Evolutionary conservation across 305 asterid species (phyloP).

Genomic region (Euphrasia arctica): DNA sequence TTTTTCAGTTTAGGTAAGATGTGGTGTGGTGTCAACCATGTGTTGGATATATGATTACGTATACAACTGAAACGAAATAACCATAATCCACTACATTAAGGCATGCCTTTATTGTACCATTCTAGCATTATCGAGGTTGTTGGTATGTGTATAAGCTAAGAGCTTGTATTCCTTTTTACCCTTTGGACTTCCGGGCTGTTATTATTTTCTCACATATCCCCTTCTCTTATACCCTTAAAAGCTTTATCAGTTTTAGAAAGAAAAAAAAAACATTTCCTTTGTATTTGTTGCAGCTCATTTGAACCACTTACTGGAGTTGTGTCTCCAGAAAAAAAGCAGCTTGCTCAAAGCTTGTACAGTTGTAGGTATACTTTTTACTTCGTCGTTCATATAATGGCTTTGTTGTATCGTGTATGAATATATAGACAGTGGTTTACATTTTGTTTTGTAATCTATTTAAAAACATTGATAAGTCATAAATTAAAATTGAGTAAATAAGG

Average conservation of each 20-base stretch:
- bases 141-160: neutral
- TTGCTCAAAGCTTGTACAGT: conserved; percentile 56
- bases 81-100: conserved; percentile 5
- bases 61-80: conserved; percentile 10
- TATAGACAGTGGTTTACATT: conserved; percentile 6
- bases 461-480: too few relatives aligned
- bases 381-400: conserved; percentile 23
- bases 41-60: neutral
- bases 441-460: conserved; percentile 7
- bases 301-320: conserved; percentile 77
- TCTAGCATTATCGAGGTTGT: neutral
- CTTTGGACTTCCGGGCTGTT: conserved; percentile 2
- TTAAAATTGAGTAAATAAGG: too few relatives aligned
- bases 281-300: conserved; percentile 79
- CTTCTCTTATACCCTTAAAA: conserved; percentile 1
- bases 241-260: neutral
- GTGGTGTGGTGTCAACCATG: conserved; percentile 8
- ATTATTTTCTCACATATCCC: neutral
- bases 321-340: conserved; percentile 52
- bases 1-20: conserved; percentile 89
- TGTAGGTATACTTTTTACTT: conserved; percentile 57
- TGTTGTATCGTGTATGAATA: conserved; percentile 1
- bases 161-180: neutral
- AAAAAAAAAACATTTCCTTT: conserved; percentile 8
- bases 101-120: neutral